Base-by-base conservation (phyloP, 495 filamentous ascomycete genomes). In the Podospora pseudocomata region DNA sequence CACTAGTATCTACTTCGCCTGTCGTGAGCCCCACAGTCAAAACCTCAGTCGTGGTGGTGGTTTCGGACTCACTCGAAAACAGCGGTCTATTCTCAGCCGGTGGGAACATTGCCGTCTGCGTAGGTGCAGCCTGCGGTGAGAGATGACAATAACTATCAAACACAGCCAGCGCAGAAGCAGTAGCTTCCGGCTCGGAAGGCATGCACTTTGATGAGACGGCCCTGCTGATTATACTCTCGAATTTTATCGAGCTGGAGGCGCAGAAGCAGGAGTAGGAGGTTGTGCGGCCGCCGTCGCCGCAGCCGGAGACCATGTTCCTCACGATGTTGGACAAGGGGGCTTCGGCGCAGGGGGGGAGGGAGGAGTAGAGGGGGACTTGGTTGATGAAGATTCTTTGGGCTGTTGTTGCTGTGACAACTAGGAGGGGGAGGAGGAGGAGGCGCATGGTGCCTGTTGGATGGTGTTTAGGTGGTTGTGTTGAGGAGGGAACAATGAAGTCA, bases 231-330 rank as follows among this genome's bases (percentile, higher is more conserved):
- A 58, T 34, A 4, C 20, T 57, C 4, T n/a, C 55, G 67, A 77
- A 79, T 16, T 66, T 63, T 64, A 59, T 71, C 61, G 76, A 81
- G 61, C 71, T 67, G 15, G 78, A 28, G 18, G 56, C 68, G 67
- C 73, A 75, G 64, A 75, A 73, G 60, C 73, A 75, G 56, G 30
- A 63, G 67, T 68, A 75, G 11, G 73, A 75, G 0, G 73, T 75
- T 34, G 57, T 30, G 5, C 53, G 18, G 26, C 61, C 49, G 67
- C 65, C 65, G 64, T 75, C 73, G 27, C 73, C 73, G 60, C 71
- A 75, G 1, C 72, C 72, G 6, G 67, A 26, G 13, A 15, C 30
- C 73, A 75, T 73, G 66, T 68, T 56, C 1, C 73, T 67, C 27
- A 75, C 69, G 60, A 74, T 63, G 19, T 30, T 56, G 66, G 67